phyloP scores from a whole-genome alignment of 2,329 filamentous ascomycete species.

The Massarina eburnea region DNA sequence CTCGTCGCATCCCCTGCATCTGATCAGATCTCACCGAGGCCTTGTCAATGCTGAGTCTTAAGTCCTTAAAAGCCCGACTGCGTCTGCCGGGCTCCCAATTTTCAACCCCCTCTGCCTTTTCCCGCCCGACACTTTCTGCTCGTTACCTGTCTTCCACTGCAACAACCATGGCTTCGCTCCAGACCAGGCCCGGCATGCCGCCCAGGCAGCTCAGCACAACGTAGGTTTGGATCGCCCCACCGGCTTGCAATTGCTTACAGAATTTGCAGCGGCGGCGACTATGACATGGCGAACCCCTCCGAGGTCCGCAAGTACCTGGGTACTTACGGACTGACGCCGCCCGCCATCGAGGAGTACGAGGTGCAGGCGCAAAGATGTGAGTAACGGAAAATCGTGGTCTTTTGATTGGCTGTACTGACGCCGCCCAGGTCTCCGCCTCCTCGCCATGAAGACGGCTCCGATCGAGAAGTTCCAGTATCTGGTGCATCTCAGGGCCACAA shows the following conservation, averaged over 20 bases:
- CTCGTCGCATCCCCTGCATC: background rate
- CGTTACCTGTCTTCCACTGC: constrained; percentile 40
- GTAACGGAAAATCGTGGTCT: constrained; percentile 7
- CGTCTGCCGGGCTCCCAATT: constrained; percentile 19
- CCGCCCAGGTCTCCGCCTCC: constrained; percentile 68
- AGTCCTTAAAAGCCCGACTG: constrained; percentile 36
- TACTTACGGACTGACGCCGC: constrained; percentile 57
- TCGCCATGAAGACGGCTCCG: constrained; percentile 66
- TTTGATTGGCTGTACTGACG: constrained; percentile 42
- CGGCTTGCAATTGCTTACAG: constrained; percentile 14
- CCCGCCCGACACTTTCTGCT: constrained; percentile 14
- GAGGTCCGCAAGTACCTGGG: constrained; percentile 54
- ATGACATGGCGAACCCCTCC: constrained; percentile 51
- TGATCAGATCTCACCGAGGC: constrained; percentile 15
- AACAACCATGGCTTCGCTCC: constrained; percentile 39
- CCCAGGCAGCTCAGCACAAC: constrained; percentile 43
- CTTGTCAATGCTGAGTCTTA: constrained; percentile 39
- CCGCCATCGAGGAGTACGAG: constrained; percentile 53
- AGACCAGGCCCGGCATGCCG: constrained; percentile 37
- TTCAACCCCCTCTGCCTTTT: constrained; percentile 10
- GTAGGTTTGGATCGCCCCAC: constrained; percentile 20
- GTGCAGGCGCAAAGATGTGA: constrained; percentile 54
- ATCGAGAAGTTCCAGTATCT: constrained; percentile 87
- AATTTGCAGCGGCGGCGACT: constrained; percentile 47
- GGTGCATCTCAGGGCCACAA: constrained; percentile 72